Conservation (phyloP, 306 rosid species). For the Rosa rugosa region DNA sequence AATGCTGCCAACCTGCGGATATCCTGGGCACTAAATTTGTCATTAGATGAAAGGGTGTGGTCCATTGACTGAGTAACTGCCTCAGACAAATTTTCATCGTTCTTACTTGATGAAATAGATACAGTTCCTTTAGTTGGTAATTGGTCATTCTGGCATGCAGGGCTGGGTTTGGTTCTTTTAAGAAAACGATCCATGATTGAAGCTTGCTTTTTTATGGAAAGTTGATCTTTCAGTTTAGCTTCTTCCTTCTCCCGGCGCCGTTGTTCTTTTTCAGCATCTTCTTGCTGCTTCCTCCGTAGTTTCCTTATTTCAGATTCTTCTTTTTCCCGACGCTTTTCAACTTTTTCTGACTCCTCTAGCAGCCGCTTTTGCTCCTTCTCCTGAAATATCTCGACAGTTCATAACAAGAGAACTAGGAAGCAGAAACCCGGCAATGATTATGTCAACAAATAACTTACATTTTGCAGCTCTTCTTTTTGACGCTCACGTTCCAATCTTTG, state of each 20-base stretch:
- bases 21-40: conserved; percentile 41
- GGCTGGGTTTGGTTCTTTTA: conserved; percentile 54
- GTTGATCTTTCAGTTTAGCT: conserved; percentile 65
- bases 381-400: conserved; percentile 39
- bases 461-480: conserved; percentile 47
- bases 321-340: conserved; percentile 48
- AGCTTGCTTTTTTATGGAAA: conserved; percentile 67
- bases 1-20: conserved; percentile 53
- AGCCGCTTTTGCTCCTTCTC: conserved; percentile 50
- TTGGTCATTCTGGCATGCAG: conserved; percentile 34
- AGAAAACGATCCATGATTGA: conserved; percentile 91
- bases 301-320: conserved; percentile 55
- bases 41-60: conserved; percentile 47
- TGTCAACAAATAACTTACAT: conserved; percentile 44
- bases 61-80: conserved; percentile 77
- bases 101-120: conserved; percentile 32
- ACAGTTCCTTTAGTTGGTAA: conserved; percentile 36
- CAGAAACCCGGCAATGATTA: conserved; percentile 3
- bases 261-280: conserved; percentile 71
- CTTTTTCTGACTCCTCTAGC: conserved; percentile 51
- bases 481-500: conserved; percentile 46
- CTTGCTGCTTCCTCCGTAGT: conserved; percentile 67
- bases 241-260: conserved; percentile 76
- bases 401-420: neutral
- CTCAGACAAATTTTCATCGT: conserved; percentile 35